Evolutionary conservation across 2,329 filamentous ascomycete species (phyloP).

Genomic region (Escovopsis sp.): DNA sequence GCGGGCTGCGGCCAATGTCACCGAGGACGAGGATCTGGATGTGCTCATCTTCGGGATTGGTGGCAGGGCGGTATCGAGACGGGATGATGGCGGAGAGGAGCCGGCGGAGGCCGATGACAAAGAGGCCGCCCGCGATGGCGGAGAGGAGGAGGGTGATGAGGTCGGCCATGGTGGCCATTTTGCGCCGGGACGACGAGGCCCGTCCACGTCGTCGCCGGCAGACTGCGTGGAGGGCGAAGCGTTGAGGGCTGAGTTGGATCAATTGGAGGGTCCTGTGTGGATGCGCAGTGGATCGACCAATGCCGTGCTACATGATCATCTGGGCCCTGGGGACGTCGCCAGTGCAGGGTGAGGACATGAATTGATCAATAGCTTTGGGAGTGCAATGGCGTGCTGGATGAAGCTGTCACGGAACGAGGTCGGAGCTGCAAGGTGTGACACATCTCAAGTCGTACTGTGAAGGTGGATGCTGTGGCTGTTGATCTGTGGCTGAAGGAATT

Average conservation of each 20-base stretch:
- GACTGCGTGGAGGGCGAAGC: background rate
- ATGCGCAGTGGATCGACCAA: too few species aligned
- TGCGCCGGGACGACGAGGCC: background rate
- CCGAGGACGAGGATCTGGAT: conserved; percentile 83
- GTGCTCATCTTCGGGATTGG: conserved; percentile 24
- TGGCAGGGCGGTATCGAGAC: conserved; percentile 20
- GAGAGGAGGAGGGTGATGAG: conserved; percentile 19
- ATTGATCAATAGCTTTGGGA: too few species aligned
- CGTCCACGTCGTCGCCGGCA: background rate
- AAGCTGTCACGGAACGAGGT: too few species aligned
- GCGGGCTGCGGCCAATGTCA: conserved; percentile 87
- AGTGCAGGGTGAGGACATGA: too few species aligned
- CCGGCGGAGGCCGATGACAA: conserved; percentile 17
- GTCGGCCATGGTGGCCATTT: background rate
- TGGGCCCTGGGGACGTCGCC: too few species aligned
- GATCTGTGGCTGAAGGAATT: too few species aligned
- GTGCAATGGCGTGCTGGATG: too few species aligned
- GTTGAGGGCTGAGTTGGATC: background rate
- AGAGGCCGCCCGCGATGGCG: conserved; percentile 19
- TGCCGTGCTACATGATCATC: too few species aligned
- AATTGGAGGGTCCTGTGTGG: background rate
- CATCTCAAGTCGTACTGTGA: too few species aligned
- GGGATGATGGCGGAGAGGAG: conserved; percentile 16
- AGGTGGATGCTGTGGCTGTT: too few species aligned
- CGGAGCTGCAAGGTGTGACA: too few species aligned